A percentile compares a stretch with the other conserved stretches of the same genome.
Evolutionary conservation across 768 basidiomycete species (phyloP).

Genomic region (Steccherinum ochraceum): DNA sequence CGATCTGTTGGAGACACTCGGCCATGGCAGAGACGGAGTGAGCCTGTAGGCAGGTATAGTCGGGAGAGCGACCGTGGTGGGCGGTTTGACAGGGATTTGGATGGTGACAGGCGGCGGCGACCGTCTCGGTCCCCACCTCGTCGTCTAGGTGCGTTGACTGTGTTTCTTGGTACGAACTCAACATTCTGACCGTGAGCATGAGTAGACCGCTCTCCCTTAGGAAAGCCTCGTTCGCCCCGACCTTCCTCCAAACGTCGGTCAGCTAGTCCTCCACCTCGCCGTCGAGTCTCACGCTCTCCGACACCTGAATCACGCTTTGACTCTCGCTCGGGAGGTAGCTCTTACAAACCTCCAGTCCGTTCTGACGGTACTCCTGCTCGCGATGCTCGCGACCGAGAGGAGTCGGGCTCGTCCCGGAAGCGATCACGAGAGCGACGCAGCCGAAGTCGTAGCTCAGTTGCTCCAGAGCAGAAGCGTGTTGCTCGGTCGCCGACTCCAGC

Average conservation of each 20-base stretch:
- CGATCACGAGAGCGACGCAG: neutral
- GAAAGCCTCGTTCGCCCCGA: neutral
- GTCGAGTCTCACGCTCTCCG: neutral
- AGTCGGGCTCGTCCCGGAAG: neutral
- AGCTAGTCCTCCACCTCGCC: neutral
- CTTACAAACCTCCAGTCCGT: neutral
- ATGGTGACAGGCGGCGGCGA: neutral
- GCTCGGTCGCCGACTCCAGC: neutral
- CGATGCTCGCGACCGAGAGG: neutral
- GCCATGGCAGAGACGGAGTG: neutral
- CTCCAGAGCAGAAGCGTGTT: neutral
- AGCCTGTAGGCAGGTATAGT: neutral
- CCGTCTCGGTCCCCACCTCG: neutral
- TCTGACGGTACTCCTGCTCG: neutral
- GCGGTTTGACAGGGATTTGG: neutral
- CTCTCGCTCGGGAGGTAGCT: neutral
- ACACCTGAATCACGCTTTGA: neutral
- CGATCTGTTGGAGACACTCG: neutral
- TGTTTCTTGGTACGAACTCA: neutral
- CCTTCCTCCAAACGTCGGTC: neutral
- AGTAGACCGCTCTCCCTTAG: neutral
- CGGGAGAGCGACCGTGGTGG: neutral
- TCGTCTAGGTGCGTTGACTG: neutral
- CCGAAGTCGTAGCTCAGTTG: neutral
- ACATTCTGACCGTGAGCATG: neutral